Conservation (phyloP, 345 rosid genomes). For the Populus davidiana region DNA sequence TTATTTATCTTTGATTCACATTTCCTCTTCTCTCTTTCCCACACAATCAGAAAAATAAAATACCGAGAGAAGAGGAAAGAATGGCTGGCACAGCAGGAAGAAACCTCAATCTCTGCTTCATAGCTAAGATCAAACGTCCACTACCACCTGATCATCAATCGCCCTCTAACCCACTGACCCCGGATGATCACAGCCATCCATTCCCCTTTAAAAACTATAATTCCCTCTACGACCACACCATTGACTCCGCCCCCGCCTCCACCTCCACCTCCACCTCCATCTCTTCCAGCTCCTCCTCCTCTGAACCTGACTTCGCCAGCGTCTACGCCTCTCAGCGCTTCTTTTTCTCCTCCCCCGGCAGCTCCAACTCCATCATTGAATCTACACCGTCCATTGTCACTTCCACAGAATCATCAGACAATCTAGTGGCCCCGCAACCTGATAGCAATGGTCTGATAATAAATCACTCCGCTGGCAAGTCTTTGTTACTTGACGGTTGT, state of each 20-base stretch:
- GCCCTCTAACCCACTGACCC: neutral
- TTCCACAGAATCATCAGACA: slow-evolving; percentile 20
- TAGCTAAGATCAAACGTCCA: slow-evolving; percentile 36
- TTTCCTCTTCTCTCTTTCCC: neutral
- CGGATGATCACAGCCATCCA: slow-evolving; percentile 12
- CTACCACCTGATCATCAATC: slow-evolving; percentile 5
- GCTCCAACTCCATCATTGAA: slow-evolving; percentile 82
- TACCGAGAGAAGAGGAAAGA: neutral
- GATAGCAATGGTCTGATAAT: neutral
- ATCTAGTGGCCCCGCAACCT: neutral
- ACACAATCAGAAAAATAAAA: neutral
- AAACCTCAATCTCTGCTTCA: slow-evolving; percentile 58
- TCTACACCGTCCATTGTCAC: slow-evolving; percentile 37
- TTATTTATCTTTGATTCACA: neutral
- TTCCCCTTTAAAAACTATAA: slow-evolving; percentile 38
- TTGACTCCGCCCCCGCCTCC: slow-evolving; percentile 17
- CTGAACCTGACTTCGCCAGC: slow-evolving; percentile 63
- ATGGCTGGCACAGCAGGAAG: slow-evolving; percentile 37
- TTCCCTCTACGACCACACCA: slow-evolving; percentile 37
- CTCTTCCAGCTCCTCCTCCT: slow-evolving; percentile 18
- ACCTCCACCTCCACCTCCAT: neutral
- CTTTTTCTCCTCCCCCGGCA: slow-evolving; percentile 90
- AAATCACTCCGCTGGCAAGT: neutral
- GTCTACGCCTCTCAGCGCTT: slow-evolving; percentile 75
- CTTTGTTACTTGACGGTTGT: neutral